Conservation (phyloP, 2,329 filamentous ascomycete species). For the Pseudogymnoascus sp. region DNA sequence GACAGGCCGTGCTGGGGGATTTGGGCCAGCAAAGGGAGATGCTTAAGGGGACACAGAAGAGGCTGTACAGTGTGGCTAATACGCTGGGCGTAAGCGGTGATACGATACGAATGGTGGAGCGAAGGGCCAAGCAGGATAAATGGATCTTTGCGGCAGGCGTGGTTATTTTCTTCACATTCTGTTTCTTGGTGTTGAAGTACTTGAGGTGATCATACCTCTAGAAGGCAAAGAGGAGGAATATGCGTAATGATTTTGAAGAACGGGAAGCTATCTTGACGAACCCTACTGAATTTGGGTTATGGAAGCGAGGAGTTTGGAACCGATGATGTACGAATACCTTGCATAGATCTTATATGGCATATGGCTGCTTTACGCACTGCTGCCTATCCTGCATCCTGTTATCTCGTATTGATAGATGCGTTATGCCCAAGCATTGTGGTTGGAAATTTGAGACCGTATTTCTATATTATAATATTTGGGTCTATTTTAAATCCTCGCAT, state of each 20-base stretch:
- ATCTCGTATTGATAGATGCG: not conserved
- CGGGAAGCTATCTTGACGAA: constrained; percentile 1
- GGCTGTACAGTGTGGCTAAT: constrained; percentile 86
- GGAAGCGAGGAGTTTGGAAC: not conserved
- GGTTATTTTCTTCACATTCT: constrained; percentile 81
- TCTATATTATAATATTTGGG: not conserved
- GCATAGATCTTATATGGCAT: not conserved
- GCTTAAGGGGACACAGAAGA: constrained; percentile 87
- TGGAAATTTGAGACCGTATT: not conserved
- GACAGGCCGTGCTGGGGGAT: constrained; percentile 83
- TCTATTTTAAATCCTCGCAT: not conserved
- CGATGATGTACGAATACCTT: constrained; percentile 8
- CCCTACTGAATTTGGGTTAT: not conserved
- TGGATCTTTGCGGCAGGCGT: constrained; percentile 94
- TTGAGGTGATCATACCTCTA: constrained; percentile 48
- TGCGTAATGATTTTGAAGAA: constrained; percentile 3
- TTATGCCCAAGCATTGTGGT: not conserved
- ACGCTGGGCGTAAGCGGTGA: constrained; percentile 90
- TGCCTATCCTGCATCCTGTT: not conserved
- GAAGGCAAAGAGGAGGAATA: not conserved
- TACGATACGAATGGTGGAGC: constrained; percentile 93
- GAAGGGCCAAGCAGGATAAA: constrained; percentile 88
- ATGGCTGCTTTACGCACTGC: not conserved
- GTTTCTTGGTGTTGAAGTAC: constrained; percentile 83
- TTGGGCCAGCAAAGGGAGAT: constrained; percentile 86